Evolutionary conservation across 495 filamentous ascomycete species (phyloP), one percentile per base, ranked within the genome.

Genomic region (Penicillium atrosanguineum): DNA sequence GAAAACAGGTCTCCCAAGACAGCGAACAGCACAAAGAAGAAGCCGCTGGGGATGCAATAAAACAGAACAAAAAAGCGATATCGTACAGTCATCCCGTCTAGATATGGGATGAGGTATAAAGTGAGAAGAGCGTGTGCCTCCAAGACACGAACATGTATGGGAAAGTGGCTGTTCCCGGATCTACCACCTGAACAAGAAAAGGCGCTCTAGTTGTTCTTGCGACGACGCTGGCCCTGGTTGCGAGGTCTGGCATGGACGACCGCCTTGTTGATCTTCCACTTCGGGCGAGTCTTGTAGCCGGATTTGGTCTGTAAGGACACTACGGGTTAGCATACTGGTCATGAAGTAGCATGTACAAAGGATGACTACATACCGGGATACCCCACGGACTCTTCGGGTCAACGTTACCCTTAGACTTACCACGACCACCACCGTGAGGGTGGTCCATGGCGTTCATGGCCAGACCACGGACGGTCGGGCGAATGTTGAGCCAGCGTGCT

Each of bases 401-500:
- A 50, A 89, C 81, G 70, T 97, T 97, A 80, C 94, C 92, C 87
- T 98, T 97, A 21, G 90, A 95, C 77, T 98, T 98, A 68, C 94
- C 94, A 77, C 95, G 81, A 68, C 94, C 94, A 87, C 94, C 94
- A 81, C 94, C 94, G 73, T 98, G 94, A 60, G 94, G 92, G 82
- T 98, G 94, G 60, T 98, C 95, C 55, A 76, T 82, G 54, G 92
- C 91, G 71, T 98, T 98, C 94, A 98, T 98, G 18, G 94, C 94
- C 62, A 98, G 69, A 85, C 94, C 94, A 74, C 94, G 82, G 31
- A 98, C 94, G 6, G 94, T 96, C 0, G 94, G 94, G 54, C 94
- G 76, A 61, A 96, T 95, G 53, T 91, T 91, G 57, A 96, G 69
- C 93, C 91, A 97, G 61, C 94, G 80, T 42, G 84, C 89, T 55